phyloP scores from a whole-genome alignment of 2,329 filamentous ascomycete genomes.

The Curvularia sp. region DNA sequence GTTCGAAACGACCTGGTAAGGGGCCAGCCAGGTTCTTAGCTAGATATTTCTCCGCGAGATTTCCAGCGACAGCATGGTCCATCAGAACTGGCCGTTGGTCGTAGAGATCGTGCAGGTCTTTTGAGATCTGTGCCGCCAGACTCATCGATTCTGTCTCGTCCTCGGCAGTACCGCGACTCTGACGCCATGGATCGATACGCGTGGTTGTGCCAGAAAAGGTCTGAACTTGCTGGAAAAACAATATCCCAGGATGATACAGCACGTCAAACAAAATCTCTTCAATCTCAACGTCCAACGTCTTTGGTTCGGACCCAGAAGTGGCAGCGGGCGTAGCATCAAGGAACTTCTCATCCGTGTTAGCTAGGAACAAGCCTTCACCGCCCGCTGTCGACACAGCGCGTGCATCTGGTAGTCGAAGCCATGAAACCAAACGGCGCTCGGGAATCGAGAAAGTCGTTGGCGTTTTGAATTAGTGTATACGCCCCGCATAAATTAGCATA shows the following conservation, averaged over 20 bases:
- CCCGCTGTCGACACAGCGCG: slow-evolving; percentile 63
- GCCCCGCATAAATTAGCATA: slow-evolving; percentile 60
- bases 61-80: slow-evolving; percentile 63
- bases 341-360: slow-evolving; percentile 57
- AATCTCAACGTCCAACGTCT: slow-evolving; percentile 43
- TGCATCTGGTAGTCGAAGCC: slow-evolving; percentile 64
- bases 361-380: slow-evolving; percentile 62
- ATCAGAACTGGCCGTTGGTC: slow-evolving; percentile 62
- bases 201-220: slow-evolving; percentile 65
- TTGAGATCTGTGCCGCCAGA: slow-evolving; percentile 59
- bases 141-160: slow-evolving; percentile 67
- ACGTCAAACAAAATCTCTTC: slow-evolving; percentile 64
- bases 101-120: slow-evolving; percentile 61
- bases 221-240: slow-evolving; percentile 66
- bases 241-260: slow-evolving; percentile 62
- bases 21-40: slow-evolving; percentile 59
- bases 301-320: slow-evolving; percentile 39
- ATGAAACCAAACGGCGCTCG: slow-evolving; percentile 61
- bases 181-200: slow-evolving; percentile 65
- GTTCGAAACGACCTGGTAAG: slow-evolving; percentile 63
- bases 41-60: slow-evolving; percentile 58
- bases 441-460: slow-evolving; percentile 33
- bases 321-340: slow-evolving; percentile 57
- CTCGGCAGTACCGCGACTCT: slow-evolving; percentile 62
- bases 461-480: slow-evolving; percentile 56